phyloP scores from a whole-genome alignment of 768 basidiomycete species.

The Pleurotus tuber-regium region DNA sequence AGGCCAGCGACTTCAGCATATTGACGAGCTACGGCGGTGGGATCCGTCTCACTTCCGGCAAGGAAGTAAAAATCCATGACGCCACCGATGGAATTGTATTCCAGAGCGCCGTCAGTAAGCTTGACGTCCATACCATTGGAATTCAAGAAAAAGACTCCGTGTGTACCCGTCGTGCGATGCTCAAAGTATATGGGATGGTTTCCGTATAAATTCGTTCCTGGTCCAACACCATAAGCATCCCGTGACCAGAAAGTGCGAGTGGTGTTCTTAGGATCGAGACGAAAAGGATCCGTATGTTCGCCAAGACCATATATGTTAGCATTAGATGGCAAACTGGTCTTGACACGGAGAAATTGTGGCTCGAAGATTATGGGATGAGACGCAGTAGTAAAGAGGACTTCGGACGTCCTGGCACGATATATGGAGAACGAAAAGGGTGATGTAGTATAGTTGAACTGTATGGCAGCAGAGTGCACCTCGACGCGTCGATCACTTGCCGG shows the following conservation, averaged over 20 bases:
- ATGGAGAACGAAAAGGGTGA: slow-evolving; percentile 64
- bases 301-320: slow-evolving; percentile 80
- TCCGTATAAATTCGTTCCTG: slow-evolving; percentile 65
- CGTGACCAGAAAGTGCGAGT: slow-evolving; percentile 61
- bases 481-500: slow-evolving; percentile 33
- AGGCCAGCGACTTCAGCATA: slow-evolving; percentile 65
- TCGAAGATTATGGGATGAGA: slow-evolving; percentile 69
- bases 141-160: slow-evolving; percentile 68
- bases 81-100: slow-evolving; percentile 79
- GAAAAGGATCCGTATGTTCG: slow-evolving; percentile 69
- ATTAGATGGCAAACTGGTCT: slow-evolving; percentile 53
- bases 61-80: slow-evolving; percentile 79
- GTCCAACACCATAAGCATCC: slow-evolving; percentile 58
- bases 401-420: slow-evolving; percentile 42
- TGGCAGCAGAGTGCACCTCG: slow-evolving; percentile 32
- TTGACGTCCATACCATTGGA: slow-evolving; percentile 81
- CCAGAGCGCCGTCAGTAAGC: slow-evolving; percentile 50
- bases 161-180: slow-evolving; percentile 61
- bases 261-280: slow-evolving; percentile 45
- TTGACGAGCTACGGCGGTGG: slow-evolving; percentile 58
- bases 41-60: slow-evolving; percentile 59
- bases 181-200: slow-evolving; percentile 75
- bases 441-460: slow-evolving; percentile 58
- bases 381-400: slow-evolving; percentile 61
- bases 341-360: slow-evolving; percentile 72